phyloP scores from a whole-genome alignment of 306 rosid genomes.

The Leucaena leucocephala region DNA sequence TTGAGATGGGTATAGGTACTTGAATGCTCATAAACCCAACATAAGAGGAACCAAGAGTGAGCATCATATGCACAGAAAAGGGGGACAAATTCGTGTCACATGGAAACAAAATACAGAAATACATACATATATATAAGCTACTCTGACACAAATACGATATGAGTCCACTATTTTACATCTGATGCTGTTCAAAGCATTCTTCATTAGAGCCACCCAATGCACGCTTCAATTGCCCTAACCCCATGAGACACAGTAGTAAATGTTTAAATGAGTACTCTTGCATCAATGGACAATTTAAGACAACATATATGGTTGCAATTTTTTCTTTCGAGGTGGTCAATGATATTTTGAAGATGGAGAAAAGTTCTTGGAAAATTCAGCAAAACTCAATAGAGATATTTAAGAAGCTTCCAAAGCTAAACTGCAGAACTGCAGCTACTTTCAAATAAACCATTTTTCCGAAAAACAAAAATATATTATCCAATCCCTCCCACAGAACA shows the following conservation, averaged over 20 bases:
- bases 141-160: background rate
- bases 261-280: background rate
- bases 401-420: background rate
- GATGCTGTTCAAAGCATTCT: background rate
- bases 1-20: background rate
- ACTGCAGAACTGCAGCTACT: constrained; percentile 5
- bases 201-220: background rate
- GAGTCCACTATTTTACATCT: background rate
- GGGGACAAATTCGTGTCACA: background rate
- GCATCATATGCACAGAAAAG: too few species aligned
- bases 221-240: background rate
- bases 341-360: background rate
- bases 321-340: background rate
- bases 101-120: background rate
- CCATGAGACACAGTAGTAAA: background rate
- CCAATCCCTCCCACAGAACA: background rate
- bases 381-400: background rate
- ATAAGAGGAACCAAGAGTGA: background rate
- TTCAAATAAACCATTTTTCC: background rate
- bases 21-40: background rate
- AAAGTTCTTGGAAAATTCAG: background rate
- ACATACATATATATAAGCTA: background rate
- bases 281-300: background rate
- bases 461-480: background rate
- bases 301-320: too few species aligned